Evolutionary conservation across 2,329 filamentous ascomycete genomes (phyloP).

Genomic region (Graphilbum ipis-grandicollis): DNA sequence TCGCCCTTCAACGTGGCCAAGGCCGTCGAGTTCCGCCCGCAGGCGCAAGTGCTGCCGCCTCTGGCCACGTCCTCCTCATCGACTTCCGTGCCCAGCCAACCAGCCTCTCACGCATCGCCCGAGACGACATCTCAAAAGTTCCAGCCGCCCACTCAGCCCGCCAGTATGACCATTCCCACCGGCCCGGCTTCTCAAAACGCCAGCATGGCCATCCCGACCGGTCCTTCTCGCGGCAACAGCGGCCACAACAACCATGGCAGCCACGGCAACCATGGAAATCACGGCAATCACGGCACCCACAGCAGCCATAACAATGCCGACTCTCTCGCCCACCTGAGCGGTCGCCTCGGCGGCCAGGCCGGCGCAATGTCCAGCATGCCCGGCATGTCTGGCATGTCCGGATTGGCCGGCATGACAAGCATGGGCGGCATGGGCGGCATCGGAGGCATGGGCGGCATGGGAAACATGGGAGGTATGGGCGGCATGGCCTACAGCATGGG

Average conservation of each 20-base stretch:
- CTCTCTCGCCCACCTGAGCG: neutral
- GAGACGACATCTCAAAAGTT: neutral
- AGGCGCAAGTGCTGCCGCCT: constrained; percentile 4
- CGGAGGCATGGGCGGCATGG: too few species aligned
- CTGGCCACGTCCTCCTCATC: constrained; percentile 3
- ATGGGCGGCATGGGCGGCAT: neutral
- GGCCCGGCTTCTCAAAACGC: constrained; percentile 3
- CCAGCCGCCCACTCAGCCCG: neutral
- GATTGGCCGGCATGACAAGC: neutral
- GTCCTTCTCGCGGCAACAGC: constrained; percentile 4
- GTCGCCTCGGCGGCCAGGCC: neutral
- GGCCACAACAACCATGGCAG: too few species aligned
- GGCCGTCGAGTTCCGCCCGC: constrained; percentile 9
- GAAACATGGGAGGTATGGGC: constrained; percentile 13
- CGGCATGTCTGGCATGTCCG: too few species aligned
- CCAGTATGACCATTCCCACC: constrained; percentile 1
- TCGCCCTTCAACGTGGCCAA: constrained; percentile 10
- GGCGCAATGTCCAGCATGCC: too few species aligned
- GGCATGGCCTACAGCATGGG: constrained; percentile 16
- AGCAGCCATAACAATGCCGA: neutral
- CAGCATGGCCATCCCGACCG: constrained; percentile 5
- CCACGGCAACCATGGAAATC: too few species aligned
- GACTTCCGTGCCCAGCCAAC: constrained; percentile 1
- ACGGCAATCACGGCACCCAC: neutral
- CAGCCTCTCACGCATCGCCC: neutral